Base-by-base conservation (phyloP, 2,329 filamentous ascomycete species). In the Alternaria angustiovoidea region DNA sequence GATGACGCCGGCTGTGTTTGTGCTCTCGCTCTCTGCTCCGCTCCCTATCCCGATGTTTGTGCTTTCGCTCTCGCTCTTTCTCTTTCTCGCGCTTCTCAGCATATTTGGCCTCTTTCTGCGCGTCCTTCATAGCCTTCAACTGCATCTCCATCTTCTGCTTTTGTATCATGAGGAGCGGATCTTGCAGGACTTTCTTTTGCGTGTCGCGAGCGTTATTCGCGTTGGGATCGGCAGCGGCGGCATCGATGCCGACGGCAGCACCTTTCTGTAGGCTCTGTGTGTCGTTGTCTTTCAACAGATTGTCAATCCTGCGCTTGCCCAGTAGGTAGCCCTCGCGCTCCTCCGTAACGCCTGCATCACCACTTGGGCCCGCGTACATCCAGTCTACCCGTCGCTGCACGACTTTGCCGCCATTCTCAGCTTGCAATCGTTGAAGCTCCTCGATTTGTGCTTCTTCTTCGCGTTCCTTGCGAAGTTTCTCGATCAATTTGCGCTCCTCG, bases 321-420 rank as follows among this genome's bases (percentile, higher is more conserved):
- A 99, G 84, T 1, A 99, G 81, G 76, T 96, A 99, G 4, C 91
- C 93, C 75, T 99, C 95, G 81, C 92, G 93, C 80, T 98, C 95
- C 78, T 97, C 94, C 0, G 81, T 88, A 5, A 82, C 80, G 20
- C 78, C 81, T 24, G 86, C 89, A 36, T 92, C 92, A 57, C 84
- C 86, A 51, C 90, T 91, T 7, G 95, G 93, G 1, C 94, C 94
- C 70, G 91, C 88, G 80, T 99, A 99, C 93, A 99, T 97, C 92
- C 95, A 99, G 73, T 98, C 95, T 26, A 99, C 94, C 36, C 93
- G 89, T 70, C 94, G 90, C 30, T 91, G 82, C 54, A 90, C 86
- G 74, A 93, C 94, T 71, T 87, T 88, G 57, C 94, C 93, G 38
- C 95, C 95, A 89, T 80, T 97, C n/a, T 60, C 57, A 18, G 57